Evolutionary conservation across 176 grass and related monocot species (phyloP).

Genomic region (Carex cristatella): DNA sequence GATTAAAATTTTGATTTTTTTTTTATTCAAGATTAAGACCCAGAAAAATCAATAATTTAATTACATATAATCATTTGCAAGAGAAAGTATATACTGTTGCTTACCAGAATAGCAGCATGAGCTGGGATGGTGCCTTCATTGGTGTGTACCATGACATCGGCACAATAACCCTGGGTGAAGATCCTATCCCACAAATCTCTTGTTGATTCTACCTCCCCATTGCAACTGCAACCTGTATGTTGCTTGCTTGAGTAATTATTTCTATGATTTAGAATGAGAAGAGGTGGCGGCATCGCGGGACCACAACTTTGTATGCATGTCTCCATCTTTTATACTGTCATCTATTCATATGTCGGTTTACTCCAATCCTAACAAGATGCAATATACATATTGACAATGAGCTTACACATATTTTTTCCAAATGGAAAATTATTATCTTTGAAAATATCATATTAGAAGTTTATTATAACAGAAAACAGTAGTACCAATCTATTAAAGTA

Average conservation of each 20-base stretch:
- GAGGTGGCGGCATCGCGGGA: slow-evolving; percentile 9
- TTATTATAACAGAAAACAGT: background rate
- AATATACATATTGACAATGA: background rate
- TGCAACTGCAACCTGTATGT: background rate
- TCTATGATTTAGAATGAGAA: background rate
- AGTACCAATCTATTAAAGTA: background rate
- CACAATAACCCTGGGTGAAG: slow-evolving; percentile 33
- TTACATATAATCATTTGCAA: background rate
- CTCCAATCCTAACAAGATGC: background rate
- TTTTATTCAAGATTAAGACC: background rate
- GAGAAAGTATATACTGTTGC: background rate
- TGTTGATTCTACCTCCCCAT: background rate
- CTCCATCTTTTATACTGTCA: slow-evolving; percentile 19
- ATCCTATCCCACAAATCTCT: slow-evolving; percentile 31
- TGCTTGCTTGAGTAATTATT: background rate
- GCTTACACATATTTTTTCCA: background rate
- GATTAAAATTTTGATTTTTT: background rate
- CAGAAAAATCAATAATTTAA: background rate
- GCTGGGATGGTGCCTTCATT: slow-evolving; percentile 21
- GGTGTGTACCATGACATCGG: slow-evolving; percentile 35
- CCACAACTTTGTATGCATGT: background rate
- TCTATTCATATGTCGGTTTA: background rate
- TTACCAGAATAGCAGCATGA: slow-evolving; percentile 41
- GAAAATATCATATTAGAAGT: background rate
- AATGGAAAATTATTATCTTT: background rate